These are phyloP conservation scores for Suillus alpinus DNA, from an alignment of 768 basidiomycete species.

Conservation along the genomic window DNA sequence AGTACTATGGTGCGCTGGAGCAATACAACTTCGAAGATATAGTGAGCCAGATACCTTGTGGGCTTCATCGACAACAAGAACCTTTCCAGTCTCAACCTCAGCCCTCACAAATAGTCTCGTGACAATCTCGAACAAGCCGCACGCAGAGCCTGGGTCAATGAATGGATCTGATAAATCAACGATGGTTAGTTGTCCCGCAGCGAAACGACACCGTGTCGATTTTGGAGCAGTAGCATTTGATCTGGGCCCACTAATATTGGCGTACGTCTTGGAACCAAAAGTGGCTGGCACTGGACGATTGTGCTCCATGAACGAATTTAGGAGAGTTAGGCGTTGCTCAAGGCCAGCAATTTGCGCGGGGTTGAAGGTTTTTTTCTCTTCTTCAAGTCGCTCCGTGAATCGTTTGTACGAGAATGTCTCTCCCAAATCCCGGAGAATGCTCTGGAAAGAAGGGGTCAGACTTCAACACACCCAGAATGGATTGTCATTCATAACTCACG, in stretches of 20 bases:
- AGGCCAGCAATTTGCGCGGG: constrained; percentile 48
- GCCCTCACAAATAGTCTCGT: constrained; percentile 55
- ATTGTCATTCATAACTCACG: constrained; percentile 33
- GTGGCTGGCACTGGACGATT: background rate
- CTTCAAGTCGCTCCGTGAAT: constrained; percentile 42
- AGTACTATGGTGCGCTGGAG: constrained; percentile 29
- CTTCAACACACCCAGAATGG: background rate
- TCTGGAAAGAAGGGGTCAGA: constrained; percentile 28
- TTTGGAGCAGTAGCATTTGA: background rate
- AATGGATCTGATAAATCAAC: constrained; percentile 66
- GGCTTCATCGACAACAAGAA: constrained; percentile 63
- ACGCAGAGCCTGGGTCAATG: constrained; percentile 55
- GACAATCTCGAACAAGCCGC: constrained; percentile 60
- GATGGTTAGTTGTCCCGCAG: constrained; percentile 52
- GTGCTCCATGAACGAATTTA: constrained; percentile 47
- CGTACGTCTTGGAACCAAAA: background rate
- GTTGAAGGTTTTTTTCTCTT: constrained; percentile 45
- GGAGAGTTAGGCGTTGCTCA: constrained; percentile 52
- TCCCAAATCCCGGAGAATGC: constrained; percentile 53
- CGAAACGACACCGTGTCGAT: constrained; percentile 30
- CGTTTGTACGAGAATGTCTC: constrained; percentile 45
- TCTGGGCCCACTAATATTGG: background rate
- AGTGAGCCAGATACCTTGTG: constrained; percentile 46
- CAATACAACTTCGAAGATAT: background rate
- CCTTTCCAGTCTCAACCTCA: constrained; percentile 51